Evolutionary conservation across 257 asterid species (phyloP), one percentile per base, ranked within the genome.

Genomic region (Mitragyna speciosa): DNA sequence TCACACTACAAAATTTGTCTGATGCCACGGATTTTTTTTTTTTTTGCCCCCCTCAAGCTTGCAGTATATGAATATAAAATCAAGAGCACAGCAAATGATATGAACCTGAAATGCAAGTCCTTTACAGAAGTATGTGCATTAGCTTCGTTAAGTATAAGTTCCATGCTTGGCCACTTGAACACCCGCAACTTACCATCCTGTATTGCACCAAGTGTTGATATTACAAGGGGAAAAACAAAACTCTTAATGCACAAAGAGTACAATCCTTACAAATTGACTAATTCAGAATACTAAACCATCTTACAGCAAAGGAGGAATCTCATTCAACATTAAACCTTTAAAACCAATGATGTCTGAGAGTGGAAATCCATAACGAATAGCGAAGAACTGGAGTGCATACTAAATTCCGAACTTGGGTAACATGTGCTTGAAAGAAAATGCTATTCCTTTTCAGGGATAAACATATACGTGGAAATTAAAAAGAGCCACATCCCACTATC

Each of bases 171-270:
- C 99, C 99, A 96, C 88, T 89, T 87, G 80, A 87, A 96, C 83
- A 91, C 91, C 89, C 96, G 93, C 78, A 96, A 89, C 86, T 88
- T 92, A 82, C 99, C 99, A 82, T 96, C 98, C 99, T 95, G 94
- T 76, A 75, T 88, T 83, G 90, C 92, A 87, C 84, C 83, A 87
- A 61, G 15, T 66, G 6, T 64, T 70, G 59, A 31, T 26, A n/a
- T 59, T 11, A 47, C 16, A 22, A 15, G 31, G 71, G 4, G 22
- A 75, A 84, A 78, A 76, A 74, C 56, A 83, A 83, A 71, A 73
- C 80, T 84, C 65, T 74, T 64, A 66, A 58, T 14, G 79, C 36
- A 78, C 39, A 73, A 71, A 81, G 65, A 79, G 70, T n/a, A 12
- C 52, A 61, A 47, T 39, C 47, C 15, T 68, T 63, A 26, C 45